Percentiles rank a stretch among this genome's conserved stretches.
These are phyloP conservation scores for Penicillium brevicompactum DNA, from an alignment of 2,329 filamentous ascomycete genomes.

Conservation along the genomic window DNA sequence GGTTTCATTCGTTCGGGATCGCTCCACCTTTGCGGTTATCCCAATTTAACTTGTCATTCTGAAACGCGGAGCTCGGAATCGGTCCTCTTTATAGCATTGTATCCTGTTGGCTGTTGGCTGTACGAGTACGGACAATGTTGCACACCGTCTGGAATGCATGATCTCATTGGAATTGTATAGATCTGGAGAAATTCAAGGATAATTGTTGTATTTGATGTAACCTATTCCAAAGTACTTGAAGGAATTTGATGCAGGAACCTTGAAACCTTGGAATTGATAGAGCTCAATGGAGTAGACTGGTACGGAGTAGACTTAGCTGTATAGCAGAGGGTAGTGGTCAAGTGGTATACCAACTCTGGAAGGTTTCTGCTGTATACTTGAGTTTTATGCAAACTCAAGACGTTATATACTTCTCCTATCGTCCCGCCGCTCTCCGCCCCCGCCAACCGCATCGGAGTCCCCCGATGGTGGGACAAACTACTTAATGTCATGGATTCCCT, in stretches of 20 bases:
- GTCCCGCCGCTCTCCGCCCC: constrained; percentile 15
- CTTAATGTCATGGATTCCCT: constrained; percentile 3
- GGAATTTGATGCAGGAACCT: not conserved
- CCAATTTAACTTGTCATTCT: constrained; percentile 24
- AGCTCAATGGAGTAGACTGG: not conserved
- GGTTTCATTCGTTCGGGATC: constrained; percentile 14
- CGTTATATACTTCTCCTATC: not conserved
- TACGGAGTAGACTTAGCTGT: too few species aligned
- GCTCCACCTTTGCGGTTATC: constrained; percentile 27
- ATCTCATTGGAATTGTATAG: constrained; percentile 1
- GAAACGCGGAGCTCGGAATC: constrained; percentile 20
- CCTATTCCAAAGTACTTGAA: not conserved
- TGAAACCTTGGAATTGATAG: not conserved
- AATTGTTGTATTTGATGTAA: not conserved
- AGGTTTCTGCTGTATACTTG: too few species aligned
- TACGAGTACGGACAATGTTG: not conserved
- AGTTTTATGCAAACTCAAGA: too few species aligned
- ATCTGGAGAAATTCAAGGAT: not conserved
- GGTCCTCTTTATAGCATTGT: constrained; percentile 16
- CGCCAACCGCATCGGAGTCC: constrained; percentile 17
- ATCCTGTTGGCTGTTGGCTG: not conserved
- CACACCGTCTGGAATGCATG: constrained; percentile 8
- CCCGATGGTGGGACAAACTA: constrained; percentile 15
- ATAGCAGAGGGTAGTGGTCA: too few species aligned
- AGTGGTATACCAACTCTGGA: too few species aligned